Base-by-base conservation (phyloP, 768 basidiomycete species). In the Terana coerulea region DNA sequence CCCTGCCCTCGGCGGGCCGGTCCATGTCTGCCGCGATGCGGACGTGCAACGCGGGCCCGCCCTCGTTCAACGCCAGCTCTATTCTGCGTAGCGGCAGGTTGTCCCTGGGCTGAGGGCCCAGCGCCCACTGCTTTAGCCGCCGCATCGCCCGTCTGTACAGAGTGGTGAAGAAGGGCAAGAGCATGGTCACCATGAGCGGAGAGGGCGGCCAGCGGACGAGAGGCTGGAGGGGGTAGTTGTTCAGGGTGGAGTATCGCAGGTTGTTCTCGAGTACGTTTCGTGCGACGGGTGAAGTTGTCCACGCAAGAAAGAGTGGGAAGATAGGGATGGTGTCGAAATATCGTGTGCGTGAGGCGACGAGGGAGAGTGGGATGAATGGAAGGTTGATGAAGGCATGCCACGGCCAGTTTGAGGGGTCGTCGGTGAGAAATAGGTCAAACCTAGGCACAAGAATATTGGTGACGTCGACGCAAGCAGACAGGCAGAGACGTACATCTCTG, bases 301-400 rank as follows among this genome's bases (percentile, higher is more conserved):
- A 70, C 0, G 64, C 54, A 36, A 68, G 57, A 49, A 69, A 61
- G 47, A 73, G 59, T 0, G 68, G 65, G 3, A 66, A 41, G 36
- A 69, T 40, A 0, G 71, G 67, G 33, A 65, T 55, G 6, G 54
- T 48, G 36, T 60, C 57, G 56, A 63, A 57, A 53, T 63, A 51
- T 26, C 59, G 37, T 2, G 63, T 59, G 47, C 85, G 82, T 28
- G 85, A 78, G 26, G 80, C 67, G 60, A 90, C 73, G 55, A 91
- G 81, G 24, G 77, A 74, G 37, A 88, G 63, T 0, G 89, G 87
- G 34, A 91, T 75, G 29, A 86, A 66, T 6, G 86, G 87, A 14
- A 91, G 80, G 63, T 90, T 84, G 62, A 88, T 64, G 68, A 78
- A 88, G 31, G 86, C 84, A 39, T 82, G 78, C 79, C 81, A 83